Evolutionary conservation across 305 asterid genomes (phyloP), one percentile per base, ranked within the genome.

Genomic region (Nicotiana rustica): DNA sequence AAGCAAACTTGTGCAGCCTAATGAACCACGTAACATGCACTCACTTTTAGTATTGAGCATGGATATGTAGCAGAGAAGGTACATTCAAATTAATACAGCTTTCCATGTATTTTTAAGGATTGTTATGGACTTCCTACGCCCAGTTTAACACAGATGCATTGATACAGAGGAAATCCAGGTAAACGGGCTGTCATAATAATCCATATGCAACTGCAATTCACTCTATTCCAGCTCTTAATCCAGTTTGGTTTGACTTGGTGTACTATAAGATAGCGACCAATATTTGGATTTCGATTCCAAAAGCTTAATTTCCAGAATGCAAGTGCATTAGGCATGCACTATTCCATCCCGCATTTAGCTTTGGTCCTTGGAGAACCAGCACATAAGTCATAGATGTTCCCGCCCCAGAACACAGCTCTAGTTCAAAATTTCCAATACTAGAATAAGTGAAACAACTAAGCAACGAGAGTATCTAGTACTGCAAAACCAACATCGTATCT

Each of bases 41-140:
- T 14, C 6, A 1, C 38, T 71, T 57, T 47, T 71, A 71, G 13
- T 47, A 71, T 19, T 41, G 77, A 18, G 9, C 13, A 25, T 71
- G 79, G 55, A 21, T 2, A 73, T 14, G 25, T 73, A 14, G 64
- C 44, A 73, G 25, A 73, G 31, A 49, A 73, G 10, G 79, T 73
- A 25, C 19, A 10, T 73, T 52, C 36, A 73, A 56, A 70, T 6
- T 73, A 14, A 73, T 14, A 73, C 29, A 25, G 44, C 4, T 49
- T 73, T 49, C 64, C 44, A 25, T 49, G 79, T 49, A 25, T 4
- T 6, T 0, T 25, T 52, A 13, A 4, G 52, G 79, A 25, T 25
- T 1, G 8, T 21, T 73, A 29, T 73, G 64, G 62, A 73, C 64
- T 14, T 44, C 79, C 25, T 49, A 35, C 6, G 15, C 9, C 41